Evolutionary conservation across 176 grass and related monocot species (phyloP).

Genomic region (Oryza meyeriana): DNA sequence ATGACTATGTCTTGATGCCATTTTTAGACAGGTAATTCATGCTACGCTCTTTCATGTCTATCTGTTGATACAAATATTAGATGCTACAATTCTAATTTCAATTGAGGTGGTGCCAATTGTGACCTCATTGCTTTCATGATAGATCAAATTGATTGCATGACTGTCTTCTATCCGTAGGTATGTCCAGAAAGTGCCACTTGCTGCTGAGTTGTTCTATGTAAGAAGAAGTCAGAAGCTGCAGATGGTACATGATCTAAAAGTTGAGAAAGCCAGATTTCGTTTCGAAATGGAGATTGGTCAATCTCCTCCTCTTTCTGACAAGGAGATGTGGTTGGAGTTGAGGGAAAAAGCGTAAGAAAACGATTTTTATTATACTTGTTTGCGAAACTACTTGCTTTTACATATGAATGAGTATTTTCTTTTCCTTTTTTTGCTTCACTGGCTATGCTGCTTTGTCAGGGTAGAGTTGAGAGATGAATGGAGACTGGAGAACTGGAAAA

Average conservation of each 20-base stretch:
- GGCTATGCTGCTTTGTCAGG: constrained; percentile 47
- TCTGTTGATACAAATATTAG: background rate
- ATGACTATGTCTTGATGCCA: constrained; percentile 65
- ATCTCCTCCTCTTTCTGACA: too few relatives aligned
- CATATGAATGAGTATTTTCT: too few relatives aligned
- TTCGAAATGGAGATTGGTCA: too few relatives aligned
- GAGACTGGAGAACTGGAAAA: constrained; percentile 82
- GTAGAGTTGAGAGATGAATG: constrained; percentile 87
- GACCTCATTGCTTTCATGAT: background rate
- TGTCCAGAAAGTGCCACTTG: constrained; percentile 54
- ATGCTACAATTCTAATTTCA: background rate
- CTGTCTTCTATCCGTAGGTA: constrained; percentile 31
- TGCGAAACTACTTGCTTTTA: too few relatives aligned
- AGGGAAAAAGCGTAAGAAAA: too few relatives aligned
- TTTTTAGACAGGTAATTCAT: constrained; percentile 63
- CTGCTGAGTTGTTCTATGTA: constrained; percentile 60
- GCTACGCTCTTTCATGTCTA: constrained; percentile 14
- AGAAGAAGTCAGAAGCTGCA: constrained; percentile 23
- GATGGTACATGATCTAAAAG: too few relatives aligned
- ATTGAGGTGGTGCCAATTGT: background rate
- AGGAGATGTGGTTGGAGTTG: too few relatives aligned
- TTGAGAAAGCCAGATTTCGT: too few relatives aligned
- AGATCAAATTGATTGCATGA: background rate
- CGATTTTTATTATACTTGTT: too few relatives aligned
- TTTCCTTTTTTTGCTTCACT: too few relatives aligned